These are phyloP conservation scores for Marasmius tenuissimus DNA, from an alignment of 1,284 basidiomycete species.

Conservation along the genomic window DNA sequence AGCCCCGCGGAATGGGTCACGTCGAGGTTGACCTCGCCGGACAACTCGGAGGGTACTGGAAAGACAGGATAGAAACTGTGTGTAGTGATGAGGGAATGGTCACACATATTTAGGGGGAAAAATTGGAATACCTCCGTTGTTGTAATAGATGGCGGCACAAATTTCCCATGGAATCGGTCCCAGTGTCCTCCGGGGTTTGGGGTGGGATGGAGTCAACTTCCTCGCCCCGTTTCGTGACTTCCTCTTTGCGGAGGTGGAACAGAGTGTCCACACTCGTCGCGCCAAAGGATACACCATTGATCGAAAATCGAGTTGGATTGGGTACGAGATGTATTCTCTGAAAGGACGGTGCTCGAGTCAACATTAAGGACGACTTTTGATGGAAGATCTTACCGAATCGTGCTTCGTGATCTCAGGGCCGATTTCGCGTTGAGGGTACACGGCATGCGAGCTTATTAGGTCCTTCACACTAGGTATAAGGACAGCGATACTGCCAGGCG, in stretches of 20 bases:
- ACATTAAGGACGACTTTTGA: neutral
- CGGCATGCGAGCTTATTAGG: constrained; percentile 75
- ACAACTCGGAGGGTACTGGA: constrained; percentile 75
- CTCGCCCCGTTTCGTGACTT: constrained; percentile 71
- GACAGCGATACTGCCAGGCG: constrained; percentile 70
- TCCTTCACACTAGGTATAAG: constrained; percentile 86
- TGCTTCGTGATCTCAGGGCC: constrained; percentile 37
- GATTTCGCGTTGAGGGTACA: constrained; percentile 86
- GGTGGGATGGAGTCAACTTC: constrained; percentile 58
- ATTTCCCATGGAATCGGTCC: constrained; percentile 76
- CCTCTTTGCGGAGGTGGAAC: constrained; percentile 87
- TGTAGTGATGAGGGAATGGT: neutral
- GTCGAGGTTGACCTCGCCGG: constrained; percentile 84
- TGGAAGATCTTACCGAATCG: constrained; percentile 46
- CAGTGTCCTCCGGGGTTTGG: constrained; percentile 42
- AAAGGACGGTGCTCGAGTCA: constrained; percentile 5
- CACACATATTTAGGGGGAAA: neutral
- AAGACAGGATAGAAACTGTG: constrained; percentile 93
- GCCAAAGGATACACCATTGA: constrained; percentile 85
- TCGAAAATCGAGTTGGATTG: constrained; percentile 83
- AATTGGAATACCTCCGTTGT: constrained; percentile 71
- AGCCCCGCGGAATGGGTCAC: constrained; percentile 69
- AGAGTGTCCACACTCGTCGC: constrained; percentile 83
- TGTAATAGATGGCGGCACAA: constrained; percentile 80
- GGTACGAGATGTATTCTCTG: constrained; percentile 81